Evolutionary conservation across 768 basidiomycete genomes (phyloP).

Genomic region (Hemileccinum impolitum): DNA sequence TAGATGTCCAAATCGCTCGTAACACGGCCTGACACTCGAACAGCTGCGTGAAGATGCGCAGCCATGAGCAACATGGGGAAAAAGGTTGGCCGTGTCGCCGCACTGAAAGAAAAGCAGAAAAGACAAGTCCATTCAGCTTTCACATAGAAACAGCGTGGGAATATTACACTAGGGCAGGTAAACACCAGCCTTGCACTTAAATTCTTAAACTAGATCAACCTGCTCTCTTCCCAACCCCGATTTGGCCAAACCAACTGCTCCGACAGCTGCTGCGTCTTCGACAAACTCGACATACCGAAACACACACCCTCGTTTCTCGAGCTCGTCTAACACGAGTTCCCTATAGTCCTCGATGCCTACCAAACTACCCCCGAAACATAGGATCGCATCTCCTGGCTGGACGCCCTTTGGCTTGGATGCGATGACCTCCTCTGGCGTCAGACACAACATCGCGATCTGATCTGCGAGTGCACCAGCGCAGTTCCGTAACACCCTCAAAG

Average conservation of each 20-base stretch:
- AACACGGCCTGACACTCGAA: conserved; percentile 90
- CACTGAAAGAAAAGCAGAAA: conserved; percentile 43
- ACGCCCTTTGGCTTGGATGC: conserved; percentile 36
- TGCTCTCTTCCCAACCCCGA: not conserved
- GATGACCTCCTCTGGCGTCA: conserved; percentile 37
- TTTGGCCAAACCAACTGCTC: conserved; percentile 55
- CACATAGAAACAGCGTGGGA: conserved; percentile 10
- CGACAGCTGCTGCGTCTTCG: conserved; percentile 63
- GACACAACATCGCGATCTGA: conserved; percentile 49
- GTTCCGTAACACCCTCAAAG: conserved; percentile 51
- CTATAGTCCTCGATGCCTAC: conserved; percentile 62
- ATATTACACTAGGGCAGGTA: conserved; percentile 22
- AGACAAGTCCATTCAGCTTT: not conserved
- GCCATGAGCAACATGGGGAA: conserved; percentile 93
- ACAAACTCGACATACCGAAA: conserved; percentile 68
- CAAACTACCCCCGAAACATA: conserved; percentile 81
- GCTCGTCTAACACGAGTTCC: conserved; percentile 49
- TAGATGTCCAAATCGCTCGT: conserved; percentile 73
- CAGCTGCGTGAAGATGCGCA: conserved; percentile 60
- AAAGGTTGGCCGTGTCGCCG: conserved; percentile 77
- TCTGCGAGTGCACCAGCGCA: conserved; percentile 55
- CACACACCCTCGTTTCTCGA: conserved; percentile 54
- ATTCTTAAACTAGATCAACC: too few species aligned
- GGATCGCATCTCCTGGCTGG: conserved; percentile 51
- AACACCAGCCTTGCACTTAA: not conserved